Conservation (phyloP, 2,329 filamentous ascomycete genomes). For the Sporothrix variecibatus region DNA sequence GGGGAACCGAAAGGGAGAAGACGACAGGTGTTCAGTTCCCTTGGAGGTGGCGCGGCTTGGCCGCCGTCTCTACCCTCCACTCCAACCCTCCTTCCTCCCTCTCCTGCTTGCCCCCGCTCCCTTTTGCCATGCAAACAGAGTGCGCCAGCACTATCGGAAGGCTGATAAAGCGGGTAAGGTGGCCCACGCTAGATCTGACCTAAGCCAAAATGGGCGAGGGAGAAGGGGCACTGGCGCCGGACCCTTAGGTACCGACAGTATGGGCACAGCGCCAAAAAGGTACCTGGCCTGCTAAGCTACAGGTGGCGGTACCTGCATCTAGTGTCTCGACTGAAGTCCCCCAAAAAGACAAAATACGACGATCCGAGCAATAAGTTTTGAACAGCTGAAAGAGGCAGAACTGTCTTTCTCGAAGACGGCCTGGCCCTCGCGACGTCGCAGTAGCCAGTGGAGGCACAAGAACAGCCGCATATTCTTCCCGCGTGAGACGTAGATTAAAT, state of each 20-base stretch:
- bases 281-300: not conserved
- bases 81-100: not conserved
- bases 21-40: constrained; percentile 32
- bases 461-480: not conserved
- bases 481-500: not conserved
- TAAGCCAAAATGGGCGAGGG: constrained; percentile 12
- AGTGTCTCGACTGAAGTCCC: not conserved
- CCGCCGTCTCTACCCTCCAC: not conserved
- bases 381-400: not conserved
- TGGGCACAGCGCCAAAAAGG: not conserved
- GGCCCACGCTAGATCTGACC: not conserved
- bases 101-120: not conserved
- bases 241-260: not conserved
- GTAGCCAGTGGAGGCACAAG: not conserved
- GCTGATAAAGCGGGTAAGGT: constrained; percentile 28
- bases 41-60: constrained; percentile 19
- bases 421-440: constrained; percentile 9
- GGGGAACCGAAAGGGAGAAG: constrained; percentile 20
- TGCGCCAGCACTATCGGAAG: constrained; percentile 15
- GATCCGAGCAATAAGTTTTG: not conserved
- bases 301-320: constrained; percentile 17
- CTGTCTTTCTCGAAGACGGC: not conserved
- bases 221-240: not conserved
- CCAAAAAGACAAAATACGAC: not conserved
- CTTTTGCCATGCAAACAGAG: constrained; percentile 16